phyloP scores from a whole-genome alignment of 176 grass and related monocot species.

The Echinochloa phyllopogon region DNA sequence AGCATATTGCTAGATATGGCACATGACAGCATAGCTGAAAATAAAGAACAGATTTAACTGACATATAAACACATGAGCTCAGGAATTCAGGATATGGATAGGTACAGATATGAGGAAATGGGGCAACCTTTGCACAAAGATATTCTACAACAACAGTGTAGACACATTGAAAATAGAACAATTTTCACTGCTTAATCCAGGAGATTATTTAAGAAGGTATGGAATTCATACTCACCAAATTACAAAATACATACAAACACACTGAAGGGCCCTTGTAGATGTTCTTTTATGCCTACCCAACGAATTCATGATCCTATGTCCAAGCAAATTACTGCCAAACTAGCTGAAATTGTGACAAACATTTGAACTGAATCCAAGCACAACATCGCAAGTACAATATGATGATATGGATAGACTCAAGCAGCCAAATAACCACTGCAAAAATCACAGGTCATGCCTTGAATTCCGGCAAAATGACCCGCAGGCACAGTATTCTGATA shows the following conservation, averaged over 20 bases:
- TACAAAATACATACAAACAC: not conserved
- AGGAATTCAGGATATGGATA: not conserved
- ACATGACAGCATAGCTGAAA: not conserved
- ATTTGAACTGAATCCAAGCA: not conserved
- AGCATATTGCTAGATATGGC: not conserved
- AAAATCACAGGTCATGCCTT: not conserved
- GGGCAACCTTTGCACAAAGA: not conserved
- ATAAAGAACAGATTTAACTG: slow-evolving; percentile 13
- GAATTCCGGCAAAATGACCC: not conserved
- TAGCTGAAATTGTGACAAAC: not conserved
- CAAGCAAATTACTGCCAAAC: not conserved
- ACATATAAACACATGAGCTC: not conserved
- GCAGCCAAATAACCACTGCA: no score
- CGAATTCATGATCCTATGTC: not conserved
- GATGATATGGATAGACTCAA: not conserved
- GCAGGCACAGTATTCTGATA: not conserved
- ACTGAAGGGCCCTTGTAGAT: not conserved
- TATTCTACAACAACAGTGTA: not conserved
- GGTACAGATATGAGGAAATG: not conserved
- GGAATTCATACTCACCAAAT: slow-evolving; percentile 27
- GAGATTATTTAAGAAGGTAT: not conserved
- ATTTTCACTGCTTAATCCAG: not conserved
- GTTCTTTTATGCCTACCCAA: not conserved
- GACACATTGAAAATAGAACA: not conserved
- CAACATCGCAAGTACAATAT: not conserved